phyloP scores from a whole-genome alignment of 805 yeast genomes.

The Zygosaccharomyces bailii region DNA sequence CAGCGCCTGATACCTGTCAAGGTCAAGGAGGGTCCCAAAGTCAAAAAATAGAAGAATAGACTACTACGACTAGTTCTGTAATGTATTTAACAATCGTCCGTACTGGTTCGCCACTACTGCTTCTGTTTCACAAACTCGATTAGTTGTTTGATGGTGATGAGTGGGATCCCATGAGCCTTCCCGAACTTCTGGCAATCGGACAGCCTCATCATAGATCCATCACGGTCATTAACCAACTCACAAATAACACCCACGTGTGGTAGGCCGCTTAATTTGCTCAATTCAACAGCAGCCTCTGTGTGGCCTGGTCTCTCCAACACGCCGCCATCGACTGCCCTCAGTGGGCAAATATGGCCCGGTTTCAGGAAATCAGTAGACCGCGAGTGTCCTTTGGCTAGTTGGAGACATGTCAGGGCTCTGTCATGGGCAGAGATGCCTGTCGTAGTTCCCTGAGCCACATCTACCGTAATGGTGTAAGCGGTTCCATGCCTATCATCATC shows the following conservation, averaged over 20 bases:
- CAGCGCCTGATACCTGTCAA: conserved; percentile 73
- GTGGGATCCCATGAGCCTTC: conserved; percentile 55
- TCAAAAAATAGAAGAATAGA: conserved; percentile 10
- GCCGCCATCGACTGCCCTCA: conserved; percentile 86
- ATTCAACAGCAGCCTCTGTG: conserved; percentile 94
- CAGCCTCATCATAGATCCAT: conserved; percentile 93
- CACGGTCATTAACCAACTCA: conserved; percentile 88
- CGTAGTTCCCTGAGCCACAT: conserved; percentile 81
- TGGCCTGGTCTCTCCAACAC: conserved; percentile 84
- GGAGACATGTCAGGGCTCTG: conserved; percentile 75
- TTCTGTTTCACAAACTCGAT: conserved; percentile 9
- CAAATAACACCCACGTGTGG: conserved; percentile 89
- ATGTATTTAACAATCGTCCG: neutral
- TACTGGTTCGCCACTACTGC: neutral
- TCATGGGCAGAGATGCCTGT: conserved; percentile 97
- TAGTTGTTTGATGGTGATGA: conserved; percentile 70
- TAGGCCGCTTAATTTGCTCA: conserved; percentile 71
- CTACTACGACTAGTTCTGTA: conserved; percentile 1
- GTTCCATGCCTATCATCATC: conserved; percentile 88
- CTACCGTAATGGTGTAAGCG: conserved; percentile 93
- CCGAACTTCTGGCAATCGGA: conserved; percentile 78
- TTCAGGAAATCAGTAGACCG: conserved; percentile 67
- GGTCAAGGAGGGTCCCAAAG: conserved; percentile 45
- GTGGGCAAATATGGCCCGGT: conserved; percentile 94
- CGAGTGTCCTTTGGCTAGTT: conserved; percentile 54